These are phyloP conservation scores for Daldinia childiae DNA, from an alignment of 495 filamentous ascomycete species.

Conservation along the genomic window DNA sequence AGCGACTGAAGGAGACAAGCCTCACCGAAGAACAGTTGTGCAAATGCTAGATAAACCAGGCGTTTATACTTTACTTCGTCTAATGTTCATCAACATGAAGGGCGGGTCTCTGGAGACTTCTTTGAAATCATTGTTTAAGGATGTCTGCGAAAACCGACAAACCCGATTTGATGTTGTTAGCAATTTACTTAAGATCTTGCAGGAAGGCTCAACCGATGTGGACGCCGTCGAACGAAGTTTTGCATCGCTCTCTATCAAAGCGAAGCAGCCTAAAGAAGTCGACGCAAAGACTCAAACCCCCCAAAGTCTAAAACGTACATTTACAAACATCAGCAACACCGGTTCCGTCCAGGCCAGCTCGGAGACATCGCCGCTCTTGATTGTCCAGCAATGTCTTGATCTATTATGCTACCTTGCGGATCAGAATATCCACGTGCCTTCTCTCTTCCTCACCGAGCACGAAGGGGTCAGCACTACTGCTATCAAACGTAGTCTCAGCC, in stretches of 20 bases:
- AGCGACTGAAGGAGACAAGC: conserved; percentile 61
- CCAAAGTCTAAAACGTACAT: conserved; percentile 74
- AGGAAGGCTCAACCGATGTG: conserved; percentile 93
- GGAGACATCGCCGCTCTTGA: conserved; percentile 90
- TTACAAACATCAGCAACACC: conserved; percentile 63
- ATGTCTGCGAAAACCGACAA: conserved; percentile 92
- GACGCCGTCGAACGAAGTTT: conserved; percentile 95
- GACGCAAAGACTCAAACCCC: conserved; percentile 76
- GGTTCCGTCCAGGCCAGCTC: conserved; percentile 63
- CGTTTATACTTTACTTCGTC: conserved; percentile 88
- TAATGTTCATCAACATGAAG: conserved; percentile 96
- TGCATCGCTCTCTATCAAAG: conserved; percentile 86
- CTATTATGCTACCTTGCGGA: conserved; percentile 81
- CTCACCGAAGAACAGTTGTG: conserved; percentile 78
- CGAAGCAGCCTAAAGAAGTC: conserved; percentile 76
- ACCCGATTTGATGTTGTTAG: conserved; percentile 95
- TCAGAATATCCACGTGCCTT: conserved; percentile 82
- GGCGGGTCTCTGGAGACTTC: conserved; percentile 78
- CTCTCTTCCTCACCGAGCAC: conserved; percentile 95
- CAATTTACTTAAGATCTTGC: conserved; percentile 90
- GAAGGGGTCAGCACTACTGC: conserved; percentile 72
- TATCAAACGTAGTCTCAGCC: conserved; percentile 77
- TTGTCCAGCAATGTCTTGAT: conserved; percentile 92
- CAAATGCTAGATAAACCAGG: conserved; percentile 98
- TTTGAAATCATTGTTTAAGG: conserved; percentile 83